Percentiles rank a stretch among this genome's conserved stretches.
Conservation (phyloP, 2,329 filamentous ascomycete species). For the Colletotrichum costaricense region DNA sequence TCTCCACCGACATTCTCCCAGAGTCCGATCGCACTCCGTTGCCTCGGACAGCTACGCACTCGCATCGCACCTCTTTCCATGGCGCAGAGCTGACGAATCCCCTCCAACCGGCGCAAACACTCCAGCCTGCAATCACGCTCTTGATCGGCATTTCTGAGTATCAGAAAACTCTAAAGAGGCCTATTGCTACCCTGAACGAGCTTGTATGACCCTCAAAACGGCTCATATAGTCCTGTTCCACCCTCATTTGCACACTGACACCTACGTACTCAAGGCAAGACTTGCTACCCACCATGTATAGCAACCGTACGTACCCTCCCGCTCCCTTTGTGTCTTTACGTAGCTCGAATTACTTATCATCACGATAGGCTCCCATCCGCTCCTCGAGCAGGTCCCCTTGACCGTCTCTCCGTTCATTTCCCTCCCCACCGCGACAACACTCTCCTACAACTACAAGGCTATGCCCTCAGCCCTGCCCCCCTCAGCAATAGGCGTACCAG, state of each 20-base stretch:
- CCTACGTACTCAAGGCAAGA: background rate
- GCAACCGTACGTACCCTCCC: conserved; percentile 43
- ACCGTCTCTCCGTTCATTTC: conserved; percentile 95
- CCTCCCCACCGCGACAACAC: conserved; percentile 87
- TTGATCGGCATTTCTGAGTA: background rate
- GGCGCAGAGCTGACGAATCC: background rate
- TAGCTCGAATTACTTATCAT: background rate
- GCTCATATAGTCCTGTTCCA: background rate
- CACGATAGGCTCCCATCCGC: conserved; percentile 78
- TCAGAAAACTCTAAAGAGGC: background rate
- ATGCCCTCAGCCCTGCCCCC: conserved; percentile 88
- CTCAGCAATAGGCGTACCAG: conserved; percentile 68
- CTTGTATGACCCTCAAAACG: conserved; percentile 6
- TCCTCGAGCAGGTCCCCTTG: conserved; percentile 91
- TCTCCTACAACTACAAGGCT: conserved; percentile 94
- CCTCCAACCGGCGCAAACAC: background rate
- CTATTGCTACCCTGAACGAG: conserved; percentile 5
- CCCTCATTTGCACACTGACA: background rate
- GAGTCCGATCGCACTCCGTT: background rate
- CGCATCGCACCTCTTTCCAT: background rate
- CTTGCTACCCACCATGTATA: conserved; percentile 38
- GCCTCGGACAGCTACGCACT: background rate
- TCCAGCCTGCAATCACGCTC: background rate
- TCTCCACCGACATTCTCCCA: conserved; percentile 11
- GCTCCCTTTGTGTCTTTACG: too few species aligned